Conservation (phyloP, 1,139 yeast genomes). For the Hyphopichia buzzinii region DNA sequence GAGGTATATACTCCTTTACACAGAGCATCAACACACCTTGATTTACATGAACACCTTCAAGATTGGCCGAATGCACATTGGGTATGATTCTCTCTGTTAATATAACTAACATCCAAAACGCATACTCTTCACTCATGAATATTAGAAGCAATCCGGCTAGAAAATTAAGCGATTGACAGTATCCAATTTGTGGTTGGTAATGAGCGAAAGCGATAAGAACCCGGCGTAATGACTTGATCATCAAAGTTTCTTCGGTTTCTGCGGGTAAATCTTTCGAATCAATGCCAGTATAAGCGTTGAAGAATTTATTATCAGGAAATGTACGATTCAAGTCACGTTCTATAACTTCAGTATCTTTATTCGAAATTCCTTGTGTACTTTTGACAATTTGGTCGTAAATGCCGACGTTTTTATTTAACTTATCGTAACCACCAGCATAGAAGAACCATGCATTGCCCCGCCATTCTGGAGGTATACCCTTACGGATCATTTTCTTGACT, state of each 20-base stretch:
- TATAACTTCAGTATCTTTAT: slow-evolving; percentile 83
- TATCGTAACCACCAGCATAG: slow-evolving; percentile 89
- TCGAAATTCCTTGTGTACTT: slow-evolving; percentile 49
- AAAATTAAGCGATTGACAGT: slow-evolving; percentile 92
- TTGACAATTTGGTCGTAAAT: slow-evolving; percentile 66
- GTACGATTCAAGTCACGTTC: slow-evolving; percentile 92
- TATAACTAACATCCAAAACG: slow-evolving; percentile 95
- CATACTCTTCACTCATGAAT: slow-evolving; percentile 83
- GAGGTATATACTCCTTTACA: slow-evolving; percentile 78
- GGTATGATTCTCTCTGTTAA: slow-evolving; percentile 84
- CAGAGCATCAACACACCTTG: slow-evolving; percentile 93
- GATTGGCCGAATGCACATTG: slow-evolving; percentile 83
- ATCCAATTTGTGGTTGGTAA: slow-evolving; percentile 87
- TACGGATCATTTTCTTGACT: slow-evolving; percentile 75
- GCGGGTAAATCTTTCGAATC: slow-evolving; percentile 1
- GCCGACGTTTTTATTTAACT: slow-evolving; percentile 64
- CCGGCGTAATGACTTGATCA: slow-evolving; percentile 72
- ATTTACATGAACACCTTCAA: slow-evolving; percentile 93
- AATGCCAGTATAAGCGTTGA: slow-evolving; percentile 30
- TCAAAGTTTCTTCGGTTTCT: slow-evolving; percentile 48
- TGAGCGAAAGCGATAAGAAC: slow-evolving; percentile 83
- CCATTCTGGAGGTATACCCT: slow-evolving; percentile 97
- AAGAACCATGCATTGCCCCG: slow-evolving; percentile 96
- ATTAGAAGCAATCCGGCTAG: slow-evolving; percentile 79
- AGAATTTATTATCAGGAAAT: slow-evolving; percentile 87